These are phyloP conservation scores for Rhizopogon rudus DNA, from an alignment of 768 basidiomycete species.

Conservation along the genomic window DNA sequence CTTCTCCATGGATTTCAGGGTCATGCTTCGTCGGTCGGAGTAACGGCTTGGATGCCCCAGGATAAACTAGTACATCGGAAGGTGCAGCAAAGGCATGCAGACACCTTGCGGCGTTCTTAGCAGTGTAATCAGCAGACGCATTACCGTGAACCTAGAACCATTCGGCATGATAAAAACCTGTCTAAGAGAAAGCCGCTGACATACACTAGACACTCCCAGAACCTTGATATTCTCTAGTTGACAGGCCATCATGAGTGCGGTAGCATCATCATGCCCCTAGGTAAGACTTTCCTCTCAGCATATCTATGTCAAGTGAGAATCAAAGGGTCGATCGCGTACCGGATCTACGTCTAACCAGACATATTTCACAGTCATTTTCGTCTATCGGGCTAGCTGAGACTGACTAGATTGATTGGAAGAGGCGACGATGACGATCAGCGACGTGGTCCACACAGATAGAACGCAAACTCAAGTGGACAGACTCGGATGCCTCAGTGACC, in stretches of 20 bases:
- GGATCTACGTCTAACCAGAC: slow-evolving; percentile 69
- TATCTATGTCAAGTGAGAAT: neutral
- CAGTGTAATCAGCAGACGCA: slow-evolving; percentile 53
- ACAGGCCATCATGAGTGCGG: slow-evolving; percentile 73
- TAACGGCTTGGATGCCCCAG: slow-evolving; percentile 68
- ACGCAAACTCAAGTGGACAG: neutral
- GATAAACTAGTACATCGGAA: slow-evolving; percentile 51
- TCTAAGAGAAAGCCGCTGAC: slow-evolving; percentile 8
- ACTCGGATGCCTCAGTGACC: too few relatives aligned
- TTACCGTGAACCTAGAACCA: slow-evolving; percentile 76
- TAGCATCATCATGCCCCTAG: slow-evolving; percentile 89
- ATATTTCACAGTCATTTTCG: slow-evolving; percentile 8
- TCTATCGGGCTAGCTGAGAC: neutral
- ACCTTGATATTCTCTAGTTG: slow-evolving; percentile 62
- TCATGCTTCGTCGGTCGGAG: slow-evolving; percentile 58
- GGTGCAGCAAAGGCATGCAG: slow-evolving; percentile 71
- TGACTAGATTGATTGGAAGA: neutral
- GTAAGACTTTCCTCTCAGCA: neutral
- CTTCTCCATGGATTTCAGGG: slow-evolving; percentile 75
- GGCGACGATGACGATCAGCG: neutral
- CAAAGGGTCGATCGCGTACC: slow-evolving; percentile 29
- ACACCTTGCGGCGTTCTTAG: slow-evolving; percentile 72
- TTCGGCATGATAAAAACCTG: neutral
- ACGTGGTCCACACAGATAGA: neutral
- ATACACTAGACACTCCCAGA: slow-evolving; percentile 80